Evolutionary conservation across 441 rosid genomes (phyloP), one percentile per base, ranked within the genome.

Genomic region (Erysimum pusillum): DNA sequence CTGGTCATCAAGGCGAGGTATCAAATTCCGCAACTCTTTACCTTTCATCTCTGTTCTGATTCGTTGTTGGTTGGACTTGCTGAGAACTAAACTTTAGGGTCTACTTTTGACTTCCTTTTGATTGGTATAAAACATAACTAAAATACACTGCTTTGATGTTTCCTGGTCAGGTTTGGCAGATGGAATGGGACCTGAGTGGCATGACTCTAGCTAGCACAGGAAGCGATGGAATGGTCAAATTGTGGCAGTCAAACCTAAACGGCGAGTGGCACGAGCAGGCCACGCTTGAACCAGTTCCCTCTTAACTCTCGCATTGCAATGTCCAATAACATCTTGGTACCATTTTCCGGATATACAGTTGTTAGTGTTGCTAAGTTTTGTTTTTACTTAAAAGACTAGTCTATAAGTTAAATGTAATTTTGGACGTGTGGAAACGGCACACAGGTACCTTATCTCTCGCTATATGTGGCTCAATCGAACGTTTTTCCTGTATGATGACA

Each of bases 131-230:
- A 22, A 15, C 17, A 13, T 45, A 8, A 63, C 46, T 61, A 61
- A 45, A 28, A 2, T n/a, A n/a, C n/a, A n/a, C n/a, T n/a, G n/a
- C n/a, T n/a, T n/a, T 58, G 4, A 18, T 45, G 56, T 45, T 67
- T 75, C 59, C 20, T 68, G 63, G 44, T 71, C 77, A 94, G 99
- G 94, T 87, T 77, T 91, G 98, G 99, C 83, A 92, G 83, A 90
- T 94, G 96, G 97, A 92, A 74, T 92, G 99, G 99, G 99, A 94
- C 83, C 87, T 90, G 90, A 88, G 94, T 41, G 99, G 99, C 64
- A 89, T 87, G 96, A 92, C 98, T 53, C 82, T 94, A 76, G 98
- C 97, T 48, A 89, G 88, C 59, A 87, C 94, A 0, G 98, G 94
- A 46, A 85, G 85, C 38, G 94, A 94, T 76, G 94, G 91, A 54